Evolutionary conservation across 805 yeast species (phyloP).

Genomic region (Pichia rugopelliculosa): DNA sequence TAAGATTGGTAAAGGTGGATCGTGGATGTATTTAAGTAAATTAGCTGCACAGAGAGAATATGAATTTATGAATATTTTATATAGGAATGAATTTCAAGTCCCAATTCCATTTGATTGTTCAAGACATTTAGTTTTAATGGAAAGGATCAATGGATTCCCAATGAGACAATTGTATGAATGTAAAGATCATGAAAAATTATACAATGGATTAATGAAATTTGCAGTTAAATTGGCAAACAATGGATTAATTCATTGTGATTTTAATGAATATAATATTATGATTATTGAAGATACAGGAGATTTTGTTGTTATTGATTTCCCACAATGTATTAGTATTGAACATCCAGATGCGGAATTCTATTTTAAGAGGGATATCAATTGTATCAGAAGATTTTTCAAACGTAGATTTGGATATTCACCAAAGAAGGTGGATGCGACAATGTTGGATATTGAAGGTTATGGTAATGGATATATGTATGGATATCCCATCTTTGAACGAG

Average conservation of each 20-base stretch:
- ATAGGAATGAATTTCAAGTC: constrained; percentile 71
- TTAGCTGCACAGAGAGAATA: constrained; percentile 91
- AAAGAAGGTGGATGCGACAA: constrained; percentile 46
- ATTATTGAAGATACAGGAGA: constrained; percentile 55
- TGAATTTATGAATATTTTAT: constrained; percentile 73
- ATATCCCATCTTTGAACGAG: constrained; percentile 74
- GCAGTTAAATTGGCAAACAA: constrained; percentile 75
- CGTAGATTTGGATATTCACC: constrained; percentile 74
- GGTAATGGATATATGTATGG: constrained; percentile 74
- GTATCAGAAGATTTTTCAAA: constrained; percentile 76
- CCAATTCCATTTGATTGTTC: constrained; percentile 87
- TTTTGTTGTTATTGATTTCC: constrained; percentile 93
- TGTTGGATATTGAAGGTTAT: constrained; percentile 72
- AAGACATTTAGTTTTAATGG: constrained; percentile 91
- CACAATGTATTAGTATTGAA: constrained; percentile 92
- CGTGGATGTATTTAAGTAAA: constrained; percentile 89
- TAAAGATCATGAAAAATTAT: constrained; percentile 59
- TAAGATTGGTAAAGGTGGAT: constrained; percentile 61
- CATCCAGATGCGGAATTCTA: constrained; percentile 84
- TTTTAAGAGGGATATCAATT: constrained; percentile 88
- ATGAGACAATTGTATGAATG: constrained; percentile 79
- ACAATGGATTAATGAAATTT: constrained; percentile 81
- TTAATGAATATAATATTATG: constrained; percentile 93
- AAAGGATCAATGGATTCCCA: constrained; percentile 79
- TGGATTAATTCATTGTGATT: constrained; percentile 96